Evolutionary conservation across 176 grass and related monocot species (phyloP), one percentile per base, ranked within the genome.

Genomic region (Cymbopogon citratus): DNA sequence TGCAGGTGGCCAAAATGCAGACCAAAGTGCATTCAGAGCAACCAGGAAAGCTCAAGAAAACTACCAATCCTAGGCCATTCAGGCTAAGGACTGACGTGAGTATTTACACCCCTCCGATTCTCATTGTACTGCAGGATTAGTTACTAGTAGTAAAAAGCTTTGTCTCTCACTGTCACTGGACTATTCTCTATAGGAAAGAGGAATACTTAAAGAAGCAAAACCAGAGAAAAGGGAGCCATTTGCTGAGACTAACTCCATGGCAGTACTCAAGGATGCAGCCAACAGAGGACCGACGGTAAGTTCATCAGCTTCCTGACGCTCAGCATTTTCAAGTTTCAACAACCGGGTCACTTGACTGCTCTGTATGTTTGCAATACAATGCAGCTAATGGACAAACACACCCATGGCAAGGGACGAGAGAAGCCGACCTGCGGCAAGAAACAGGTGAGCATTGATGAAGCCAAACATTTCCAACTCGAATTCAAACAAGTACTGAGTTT

Each of bases 31-130:
- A 71, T 63, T 12, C 5, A 10, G 88, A 91, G 15, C 80, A 90
- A 73, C 74, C 28, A 59, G 87, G 71, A 56, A 97, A 89, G 81
- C 75, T 87, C 33, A 94, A 81, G 83, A 97, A 85, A 78, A 93
- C 91, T 63, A 97, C 96, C 9, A 91, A 93, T 56, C 96, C 91
- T 13, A 93, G 78, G 80, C 96, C 96, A 84, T 99, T 99, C 70
- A 85, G 91, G 69, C 73, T 99, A 12, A 91, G 96, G 87, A 95
- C 93, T 29, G 96, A 90, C 64, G 96, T 99, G 82, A 90, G 96
- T 89, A 23, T 61, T 12, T 38, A 25, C 69, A 40, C 56, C 36
- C 36, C 10, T 27, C 36, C 11, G 40, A 35, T 38, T 38, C n/a
- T 77, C 18, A 9, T n/a, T 81, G 34, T 68, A 31, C 11, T 69